A percentile compares a stretch with the other conserved stretches of the same genome.
Evolutionary conservation across 2,329 filamentous ascomycete species (phyloP).

Genomic region (Verticillium nubilum): DNA sequence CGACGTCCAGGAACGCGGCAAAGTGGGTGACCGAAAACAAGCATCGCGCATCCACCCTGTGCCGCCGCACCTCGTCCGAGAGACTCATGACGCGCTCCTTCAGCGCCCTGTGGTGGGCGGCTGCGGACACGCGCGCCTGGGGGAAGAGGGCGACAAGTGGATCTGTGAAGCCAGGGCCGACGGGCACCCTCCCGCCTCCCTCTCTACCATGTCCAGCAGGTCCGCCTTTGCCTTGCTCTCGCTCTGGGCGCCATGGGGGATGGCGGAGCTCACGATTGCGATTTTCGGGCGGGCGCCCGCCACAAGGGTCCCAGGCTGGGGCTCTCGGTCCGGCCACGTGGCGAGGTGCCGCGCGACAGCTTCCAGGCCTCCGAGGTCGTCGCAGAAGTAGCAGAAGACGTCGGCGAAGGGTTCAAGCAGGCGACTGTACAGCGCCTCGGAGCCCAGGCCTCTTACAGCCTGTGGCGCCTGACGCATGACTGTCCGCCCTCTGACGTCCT

Average conservation of each 20-base stretch:
- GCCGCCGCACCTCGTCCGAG: neutral
- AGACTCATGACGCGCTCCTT: neutral
- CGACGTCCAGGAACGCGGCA: neutral
- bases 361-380: neutral
- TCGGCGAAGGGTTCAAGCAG: conserved; percentile 2
- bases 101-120: neutral
- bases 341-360: neutral
- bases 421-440: neutral
- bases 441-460: neutral
- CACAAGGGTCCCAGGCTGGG: neutral
- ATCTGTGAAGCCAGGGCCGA: neutral
- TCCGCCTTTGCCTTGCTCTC: neutral
- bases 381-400: conserved; percentile 1
- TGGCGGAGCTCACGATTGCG: neutral
- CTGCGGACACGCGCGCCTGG: neutral
- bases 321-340: neutral
- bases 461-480: neutral
- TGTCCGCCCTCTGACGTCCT: neutral
- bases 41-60: neutral
- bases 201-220: neutral
- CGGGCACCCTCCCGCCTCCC: neutral
- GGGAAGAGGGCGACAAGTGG: neutral
- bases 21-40: conserved; percentile 4
- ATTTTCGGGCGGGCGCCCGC: neutral
- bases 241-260: neutral